These are phyloP conservation scores for Aspergillus persii DNA, from an alignment of 2,329 filamentous ascomycete species.

Conservation along the genomic window DNA sequence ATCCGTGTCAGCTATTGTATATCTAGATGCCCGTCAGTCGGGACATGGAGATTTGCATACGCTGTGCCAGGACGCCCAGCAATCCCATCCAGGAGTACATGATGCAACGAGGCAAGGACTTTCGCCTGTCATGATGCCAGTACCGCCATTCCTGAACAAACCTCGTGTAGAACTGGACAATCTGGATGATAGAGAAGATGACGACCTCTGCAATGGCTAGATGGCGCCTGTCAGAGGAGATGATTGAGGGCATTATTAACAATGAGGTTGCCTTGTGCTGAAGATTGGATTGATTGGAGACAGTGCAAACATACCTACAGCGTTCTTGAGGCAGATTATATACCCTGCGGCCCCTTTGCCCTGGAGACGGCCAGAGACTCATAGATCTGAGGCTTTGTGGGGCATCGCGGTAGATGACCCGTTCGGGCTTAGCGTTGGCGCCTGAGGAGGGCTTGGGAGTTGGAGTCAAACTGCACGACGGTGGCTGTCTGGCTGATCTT, in stretches of 20 bases:
- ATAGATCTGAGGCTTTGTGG: slow-evolving; percentile 6
- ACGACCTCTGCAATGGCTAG: slow-evolving; percentile 26
- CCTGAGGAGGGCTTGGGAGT: not conserved
- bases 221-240: slow-evolving; percentile 8
- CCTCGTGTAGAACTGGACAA: slow-evolving; percentile 20
- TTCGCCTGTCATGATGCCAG: slow-evolving; percentile 25
- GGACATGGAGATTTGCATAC: slow-evolving; percentile 13
- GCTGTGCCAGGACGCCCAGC: slow-evolving; percentile 25
- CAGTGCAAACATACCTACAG: not conserved
- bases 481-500: too few relatives aligned
- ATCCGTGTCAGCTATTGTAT: not conserved
- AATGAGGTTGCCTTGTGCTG: not conserved
- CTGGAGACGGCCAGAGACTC: not conserved
- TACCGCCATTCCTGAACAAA: slow-evolving; percentile 27
- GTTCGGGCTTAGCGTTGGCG: slow-evolving; percentile 22
- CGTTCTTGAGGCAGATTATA: not conserved
- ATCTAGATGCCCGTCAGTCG: not conserved
- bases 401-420: slow-evolving; percentile 27
- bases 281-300: not conserved
- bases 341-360: not conserved
- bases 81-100: slow-evolving; percentile 29
- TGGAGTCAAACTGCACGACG: too few relatives aligned
- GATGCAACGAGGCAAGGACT: slow-evolving; percentile 16
- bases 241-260: not conserved
- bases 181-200: slow-evolving; percentile 23